Evolutionary conservation across 352 stramenopile species (phyloP), one percentile per base, ranked within the genome.

Genomic region (Globisporangium ultimum): DNA sequence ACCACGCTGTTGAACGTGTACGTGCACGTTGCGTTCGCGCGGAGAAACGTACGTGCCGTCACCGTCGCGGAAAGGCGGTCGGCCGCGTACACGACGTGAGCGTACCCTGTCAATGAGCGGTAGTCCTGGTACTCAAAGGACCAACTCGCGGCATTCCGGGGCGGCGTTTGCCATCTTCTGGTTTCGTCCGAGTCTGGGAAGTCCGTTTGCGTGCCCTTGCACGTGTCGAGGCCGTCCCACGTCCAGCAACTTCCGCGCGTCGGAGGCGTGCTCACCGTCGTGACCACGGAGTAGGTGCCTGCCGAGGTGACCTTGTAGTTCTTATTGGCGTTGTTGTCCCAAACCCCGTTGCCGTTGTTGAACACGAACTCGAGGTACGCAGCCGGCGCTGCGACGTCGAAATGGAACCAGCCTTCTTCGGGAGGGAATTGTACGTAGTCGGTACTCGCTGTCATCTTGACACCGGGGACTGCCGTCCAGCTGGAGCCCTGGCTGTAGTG

Each of bases 131-230:
- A 78, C 21, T 75, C 55, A 10, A 46, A 14, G 9, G 52, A 64
- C 66, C 67, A 83, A 7, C 24, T 51, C 5, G 60, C 63, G 4
- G 65, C 20, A 43, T 83, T 76, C 34, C 68, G 68, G 17, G 74
- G 55, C 14, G 71, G 68, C 13, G 74, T 83, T 64, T 83, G 74
- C 70, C 71, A 83, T 45, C 66, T 75, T 28, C 73, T 63, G 2
- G 53, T 40, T n/a, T 83, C 73, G 17, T 74, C 62, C 3, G 61
- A 54, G 3, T 60, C 34, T 0, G 63, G 61, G 0, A 62, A 47
- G 15, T 58, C 50, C 8, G 53, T 71, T 34, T 71, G 56, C 15
- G 58, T 64, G 13, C 50, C 51, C 40, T 47, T 50, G 57, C 67
- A 75, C 4, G 66, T 66, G 42, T 71, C 64, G 10, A 58, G 38